phyloP scores from a whole-genome alignment of 2,329 filamentous ascomycete genomes.

The Onygena corvina region DNA sequence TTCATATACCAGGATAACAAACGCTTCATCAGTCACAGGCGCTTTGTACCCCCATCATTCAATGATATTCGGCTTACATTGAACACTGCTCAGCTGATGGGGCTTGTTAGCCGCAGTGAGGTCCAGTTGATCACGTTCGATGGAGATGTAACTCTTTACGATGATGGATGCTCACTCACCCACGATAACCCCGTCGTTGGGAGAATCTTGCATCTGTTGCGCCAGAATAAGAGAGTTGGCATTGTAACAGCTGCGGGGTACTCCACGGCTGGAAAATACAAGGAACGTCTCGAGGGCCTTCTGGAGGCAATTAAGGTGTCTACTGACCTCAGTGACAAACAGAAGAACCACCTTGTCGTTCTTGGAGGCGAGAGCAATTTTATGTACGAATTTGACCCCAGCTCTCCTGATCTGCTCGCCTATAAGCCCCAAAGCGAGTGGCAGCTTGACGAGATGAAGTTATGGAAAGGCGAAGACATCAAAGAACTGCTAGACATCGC shows the following conservation, averaged over 20 bases:
- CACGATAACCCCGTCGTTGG: conserved; percentile 64
- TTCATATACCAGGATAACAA: conserved; percentile 82
- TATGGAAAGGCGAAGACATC: conserved; percentile 54
- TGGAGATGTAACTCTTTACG: conserved; percentile 92
- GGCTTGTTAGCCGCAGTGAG: conserved; percentile 59
- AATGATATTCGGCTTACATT: conserved; percentile 89
- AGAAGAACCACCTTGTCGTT: conserved; percentile 71
- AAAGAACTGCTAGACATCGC: conserved; percentile 73
- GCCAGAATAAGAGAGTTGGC: conserved; percentile 68
- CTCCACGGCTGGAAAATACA: conserved; percentile 75
- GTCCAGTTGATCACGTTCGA: conserved; percentile 90
- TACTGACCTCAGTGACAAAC: conserved; percentile 46
- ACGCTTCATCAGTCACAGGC: conserved; percentile 75
- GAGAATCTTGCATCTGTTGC: conserved; percentile 57
- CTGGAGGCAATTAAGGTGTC: conserved; percentile 63
- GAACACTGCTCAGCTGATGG: conserved; percentile 91
- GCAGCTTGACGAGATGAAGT: conserved; percentile 46
- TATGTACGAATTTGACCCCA: conserved; percentile 64
- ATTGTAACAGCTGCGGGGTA: conserved; percentile 97
- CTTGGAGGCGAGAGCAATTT: conserved; percentile 97
- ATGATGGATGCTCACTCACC: conserved; percentile 70
- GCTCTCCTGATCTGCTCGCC: conserved; percentile 53
- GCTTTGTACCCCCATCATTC: conserved; percentile 92
- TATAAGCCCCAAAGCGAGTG: conserved; percentile 49
- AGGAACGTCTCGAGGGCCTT: conserved; percentile 72